These are phyloP conservation scores for Kwoniella shandongensis DNA, from an alignment of 768 basidiomycete genomes.

Conservation along the genomic window DNA sequence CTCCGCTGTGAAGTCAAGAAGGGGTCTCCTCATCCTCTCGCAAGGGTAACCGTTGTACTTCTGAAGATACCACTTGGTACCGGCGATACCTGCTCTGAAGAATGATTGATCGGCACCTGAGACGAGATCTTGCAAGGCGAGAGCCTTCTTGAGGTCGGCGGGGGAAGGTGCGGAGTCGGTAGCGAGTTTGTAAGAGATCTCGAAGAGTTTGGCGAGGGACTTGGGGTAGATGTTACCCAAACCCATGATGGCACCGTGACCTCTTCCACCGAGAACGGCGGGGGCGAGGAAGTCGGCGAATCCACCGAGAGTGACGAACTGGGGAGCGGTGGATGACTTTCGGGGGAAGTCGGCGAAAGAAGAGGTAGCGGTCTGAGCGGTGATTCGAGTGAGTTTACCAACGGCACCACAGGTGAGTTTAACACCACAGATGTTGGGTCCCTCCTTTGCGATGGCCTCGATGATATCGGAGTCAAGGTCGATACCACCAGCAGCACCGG, in stretches of 20 bases:
- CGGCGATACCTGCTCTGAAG: constrained; percentile 70
- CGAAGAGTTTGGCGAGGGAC: constrained; percentile 63
- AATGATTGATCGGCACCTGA: constrained; percentile 79
- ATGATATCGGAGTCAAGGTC: constrained; percentile 89
- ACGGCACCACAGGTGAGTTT: constrained; percentile 93
- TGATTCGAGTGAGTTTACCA: constrained; percentile 83
- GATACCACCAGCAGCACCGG: constrained; percentile 82
- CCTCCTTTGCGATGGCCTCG: constrained; percentile 70
- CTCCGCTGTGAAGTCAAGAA: constrained; percentile 64
- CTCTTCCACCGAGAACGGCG: constrained; percentile 65
- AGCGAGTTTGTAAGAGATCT: constrained; percentile 63
- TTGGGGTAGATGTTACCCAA: constrained; percentile 69
- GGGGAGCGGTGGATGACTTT: constrained; percentile 63
- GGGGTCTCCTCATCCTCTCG: constrained; percentile 61
- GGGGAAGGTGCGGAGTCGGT: constrained; percentile 55
- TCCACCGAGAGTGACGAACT: constrained; percentile 81
- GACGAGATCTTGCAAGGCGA: constrained; percentile 73
- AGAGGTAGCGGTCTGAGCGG: constrained; percentile 63
- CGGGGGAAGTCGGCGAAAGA: constrained; percentile 68
- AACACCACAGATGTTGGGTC: constrained; percentile 76
- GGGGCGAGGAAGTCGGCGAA: constrained; percentile 80
- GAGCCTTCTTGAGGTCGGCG: constrained; percentile 66
- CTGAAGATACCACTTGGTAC: constrained; percentile 77
- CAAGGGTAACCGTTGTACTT: constrained; percentile 71
- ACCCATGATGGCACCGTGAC: constrained; percentile 86